These are phyloP conservation scores for Halenospora varia DNA, from an alignment of 495 filamentous ascomycete genomes.

Conservation along the genomic window DNA sequence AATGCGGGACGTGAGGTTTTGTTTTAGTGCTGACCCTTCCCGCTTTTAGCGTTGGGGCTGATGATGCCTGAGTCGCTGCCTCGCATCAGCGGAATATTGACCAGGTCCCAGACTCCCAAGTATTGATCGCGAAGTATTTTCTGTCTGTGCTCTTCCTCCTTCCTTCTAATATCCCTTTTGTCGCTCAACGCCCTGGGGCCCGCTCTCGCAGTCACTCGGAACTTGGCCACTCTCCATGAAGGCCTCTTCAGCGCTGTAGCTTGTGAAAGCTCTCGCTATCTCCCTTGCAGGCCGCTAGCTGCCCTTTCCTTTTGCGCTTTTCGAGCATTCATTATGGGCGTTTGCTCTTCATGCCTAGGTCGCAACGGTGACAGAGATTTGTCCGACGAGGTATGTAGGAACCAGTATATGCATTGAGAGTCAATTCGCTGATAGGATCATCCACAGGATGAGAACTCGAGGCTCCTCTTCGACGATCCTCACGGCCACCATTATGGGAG, in stretches of 20 bases:
- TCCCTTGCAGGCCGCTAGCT: too few relatives aligned
- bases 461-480: constrained; percentile 50
- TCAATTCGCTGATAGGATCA: not conserved
- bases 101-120: too few relatives aligned
- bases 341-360: constrained; percentile 25
- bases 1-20: not conserved
- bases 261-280: not conserved
- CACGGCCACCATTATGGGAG: constrained; percentile 49
- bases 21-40: not conserved
- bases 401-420: not conserved
- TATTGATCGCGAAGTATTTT: not conserved
- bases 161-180: too few relatives aligned
- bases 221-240: not conserved
- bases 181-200: too few relatives aligned
- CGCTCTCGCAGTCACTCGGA: too few relatives aligned
- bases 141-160: not conserved
- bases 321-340: constrained; percentile 24
- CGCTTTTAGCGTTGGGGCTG: not conserved
- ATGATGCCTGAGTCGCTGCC: not conserved
- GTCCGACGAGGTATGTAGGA: constrained; percentile 20
- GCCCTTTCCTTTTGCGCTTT: too few relatives aligned
- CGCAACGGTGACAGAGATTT: constrained; percentile 14
- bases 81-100: not conserved
- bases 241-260: not conserved
- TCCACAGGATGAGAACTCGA: constrained; percentile 46